These are phyloP conservation scores for Coemansia sp. DNA, from an alignment of 192 early-diverging fungal genomes.

Conservation along the genomic window DNA sequence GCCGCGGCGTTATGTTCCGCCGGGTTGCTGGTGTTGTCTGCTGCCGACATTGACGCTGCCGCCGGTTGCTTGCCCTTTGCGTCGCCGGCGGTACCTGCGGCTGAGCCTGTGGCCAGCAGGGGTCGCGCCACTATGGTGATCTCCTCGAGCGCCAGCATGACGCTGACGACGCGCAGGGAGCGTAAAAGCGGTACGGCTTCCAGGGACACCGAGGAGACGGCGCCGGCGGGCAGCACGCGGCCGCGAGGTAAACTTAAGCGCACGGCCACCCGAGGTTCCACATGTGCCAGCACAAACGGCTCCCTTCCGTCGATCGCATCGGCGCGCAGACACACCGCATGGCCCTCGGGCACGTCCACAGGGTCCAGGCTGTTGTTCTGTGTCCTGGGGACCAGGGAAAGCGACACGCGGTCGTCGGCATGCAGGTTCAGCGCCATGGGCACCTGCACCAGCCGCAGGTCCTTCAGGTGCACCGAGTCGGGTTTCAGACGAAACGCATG, in stretches of 20 bases:
- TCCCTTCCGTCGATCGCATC: constrained; percentile 26
- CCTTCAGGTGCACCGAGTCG: constrained; percentile 8
- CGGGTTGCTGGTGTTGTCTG: neutral
- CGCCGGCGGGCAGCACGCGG: constrained; percentile 16
- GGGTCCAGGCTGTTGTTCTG: no score
- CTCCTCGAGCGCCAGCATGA: constrained; percentile 32
- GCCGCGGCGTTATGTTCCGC: constrained; percentile 28
- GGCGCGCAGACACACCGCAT: constrained; percentile 13
- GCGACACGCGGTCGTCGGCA: constrained; percentile 39
- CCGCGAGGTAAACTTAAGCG: constrained; percentile 28
- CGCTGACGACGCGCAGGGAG: no score
- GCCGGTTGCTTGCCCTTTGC: neutral
- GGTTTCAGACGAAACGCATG: constrained; percentile 44
- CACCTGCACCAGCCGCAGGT: constrained; percentile 30
- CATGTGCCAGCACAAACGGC: constrained; percentile 38
- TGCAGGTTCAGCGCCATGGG: constrained; percentile 38
- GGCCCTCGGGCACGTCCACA: constrained; percentile 36
- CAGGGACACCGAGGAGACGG: constrained; percentile 20
- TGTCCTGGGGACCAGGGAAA: constrained; percentile 11
- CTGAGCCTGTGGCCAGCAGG: constrained; percentile 1
- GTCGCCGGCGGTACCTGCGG: no score
- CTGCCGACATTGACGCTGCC: neutral
- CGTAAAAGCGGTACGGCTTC: constrained; percentile 39
- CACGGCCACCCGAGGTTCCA: constrained; percentile 22
- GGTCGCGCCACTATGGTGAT: constrained; percentile 38